Base-by-base conservation (phyloP, 2,329 filamentous ascomycete genomes). In the Ceratocystis smalleyi region DNA sequence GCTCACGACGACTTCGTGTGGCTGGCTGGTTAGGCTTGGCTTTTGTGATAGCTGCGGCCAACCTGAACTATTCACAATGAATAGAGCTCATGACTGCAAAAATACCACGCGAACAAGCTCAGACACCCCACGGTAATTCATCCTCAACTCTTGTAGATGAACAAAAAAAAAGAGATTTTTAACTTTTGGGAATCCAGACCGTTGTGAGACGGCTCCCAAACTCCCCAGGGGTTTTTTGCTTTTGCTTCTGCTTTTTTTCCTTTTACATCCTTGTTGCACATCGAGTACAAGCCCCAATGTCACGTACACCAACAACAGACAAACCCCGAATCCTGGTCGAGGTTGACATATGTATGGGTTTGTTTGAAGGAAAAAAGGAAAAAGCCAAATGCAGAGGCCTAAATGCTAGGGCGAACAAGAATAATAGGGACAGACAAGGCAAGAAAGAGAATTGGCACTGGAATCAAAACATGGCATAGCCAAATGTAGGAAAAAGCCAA, bases 401-500 rank as follows among this genome's bases (percentile, higher is more conserved):
- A 40, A 40, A 40, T 4, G 35, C 35, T 15, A 40, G 35, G 35
- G 35, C 35, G 10, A 40, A 40, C 12, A 3, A 5, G 10, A 40
- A 40, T 40, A 15, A 40, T 40, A 40, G 10, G 10, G 32, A 35
- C 8, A 35, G 32, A 12, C 32, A 10, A 40, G 35, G 10, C 12
- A 10, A 40, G 35, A 40, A 40, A 5, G 35, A 40, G 3, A 40
- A 40, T 40, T 40, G 35, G 35, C 35, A 40, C 10, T 40, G 12
- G 2, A 15, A 40, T 12, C 35, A 40, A 40, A 35, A n/a, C 8
- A 57, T 57, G 7, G 27, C 54, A 35, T 57, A 19, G 40, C 12
- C 15, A 32, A 43, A 40, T 22, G 57, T 19, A 49, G 24, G 12
- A 43, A 59, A 24, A 22, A 30, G 69, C n/a, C 6, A 55, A 22